phyloP scores from a whole-genome alignment of 345 rosid species.

The Mangifera indica region DNA sequence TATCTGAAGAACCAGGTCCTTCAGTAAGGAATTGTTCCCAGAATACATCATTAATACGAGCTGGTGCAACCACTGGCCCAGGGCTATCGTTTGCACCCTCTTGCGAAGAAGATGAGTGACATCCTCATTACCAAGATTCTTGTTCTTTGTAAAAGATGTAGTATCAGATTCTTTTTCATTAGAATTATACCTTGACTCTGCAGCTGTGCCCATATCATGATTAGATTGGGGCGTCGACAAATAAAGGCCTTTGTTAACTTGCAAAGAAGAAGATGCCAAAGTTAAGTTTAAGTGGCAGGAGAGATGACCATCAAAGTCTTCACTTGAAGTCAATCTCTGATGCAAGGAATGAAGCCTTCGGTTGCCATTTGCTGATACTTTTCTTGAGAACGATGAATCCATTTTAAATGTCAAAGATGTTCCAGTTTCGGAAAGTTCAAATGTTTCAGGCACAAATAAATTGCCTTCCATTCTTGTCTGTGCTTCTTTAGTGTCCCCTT shows the following conservation, averaged over 20 bases:
- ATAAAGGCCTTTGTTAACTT: constrained; percentile 42
- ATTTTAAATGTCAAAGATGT: constrained; percentile 49
- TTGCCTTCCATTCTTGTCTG: constrained; percentile 48
- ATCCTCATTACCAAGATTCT: constrained; percentile 24
- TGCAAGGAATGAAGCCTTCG: constrained; percentile 36
- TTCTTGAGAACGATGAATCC: constrained; percentile 43
- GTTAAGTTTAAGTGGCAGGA: constrained; percentile 82
- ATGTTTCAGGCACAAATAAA: constrained; percentile 50
- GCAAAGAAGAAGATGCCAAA: constrained; percentile 78
- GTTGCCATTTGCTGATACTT: constrained; percentile 37
- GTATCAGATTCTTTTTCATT: constrained; percentile 36
- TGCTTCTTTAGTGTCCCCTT: constrained; percentile 44
- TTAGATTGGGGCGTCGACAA: constrained; percentile 38
- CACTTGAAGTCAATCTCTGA: constrained; percentile 47
- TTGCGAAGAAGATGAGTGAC: constrained; percentile 27
- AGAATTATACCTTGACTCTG: constrained; percentile 28
- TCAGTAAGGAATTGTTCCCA: constrained; percentile 98
- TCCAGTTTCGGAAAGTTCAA: constrained; percentile 84
- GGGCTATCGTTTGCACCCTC: constrained; percentile 47
- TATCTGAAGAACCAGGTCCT: constrained; percentile 81
- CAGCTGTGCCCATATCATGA: constrained; percentile 37
- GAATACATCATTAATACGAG: constrained; percentile 76
- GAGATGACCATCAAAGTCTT: constrained; percentile 66
- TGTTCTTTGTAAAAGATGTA: constrained; percentile 21
- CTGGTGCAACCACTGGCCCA: constrained; percentile 50